phyloP scores from a whole-genome alignment of 2,329 filamentous ascomycete species.

The Apiospora marii region DNA sequence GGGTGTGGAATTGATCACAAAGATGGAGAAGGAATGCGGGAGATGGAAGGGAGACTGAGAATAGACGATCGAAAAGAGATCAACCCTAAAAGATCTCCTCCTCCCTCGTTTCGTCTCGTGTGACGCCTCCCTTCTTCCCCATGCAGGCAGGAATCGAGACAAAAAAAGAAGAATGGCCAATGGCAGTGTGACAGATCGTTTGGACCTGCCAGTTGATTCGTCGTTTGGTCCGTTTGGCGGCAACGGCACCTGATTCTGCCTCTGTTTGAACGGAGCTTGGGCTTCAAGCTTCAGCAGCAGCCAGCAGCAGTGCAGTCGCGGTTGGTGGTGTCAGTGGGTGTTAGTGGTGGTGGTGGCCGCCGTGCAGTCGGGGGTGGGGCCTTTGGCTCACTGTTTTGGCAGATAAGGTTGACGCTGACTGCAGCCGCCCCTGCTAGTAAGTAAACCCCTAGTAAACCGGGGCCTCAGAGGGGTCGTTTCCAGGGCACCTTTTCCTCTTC shows the following conservation, averaged over 20 bases:
- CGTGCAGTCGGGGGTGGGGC: not conserved
- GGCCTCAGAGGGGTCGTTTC: not conserved
- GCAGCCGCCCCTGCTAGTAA: not conserved
- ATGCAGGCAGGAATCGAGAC: not conserved
- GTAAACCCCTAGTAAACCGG: conserved; percentile 2
- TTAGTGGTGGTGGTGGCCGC: not conserved
- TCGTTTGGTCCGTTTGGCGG: conserved; percentile 5
- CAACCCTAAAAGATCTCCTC: conserved; percentile 20
- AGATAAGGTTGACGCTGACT: conserved; percentile 17
- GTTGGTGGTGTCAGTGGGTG: not conserved
- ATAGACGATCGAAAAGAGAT: conserved; percentile 16
- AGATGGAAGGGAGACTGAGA: not conserved
- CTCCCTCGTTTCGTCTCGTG: conserved; percentile 22
- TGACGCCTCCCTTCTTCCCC: conserved; percentile 12
- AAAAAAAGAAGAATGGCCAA: conserved; percentile 5
- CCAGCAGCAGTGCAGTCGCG: not conserved
- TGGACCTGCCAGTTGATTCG: conserved; percentile 14
- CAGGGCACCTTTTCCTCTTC: conserved; percentile 6
- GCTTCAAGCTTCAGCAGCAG: not conserved
- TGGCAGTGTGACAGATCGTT: conserved; percentile 18
- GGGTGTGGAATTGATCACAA: not conserved
- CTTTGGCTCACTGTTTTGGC: not conserved
- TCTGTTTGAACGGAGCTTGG: not conserved
- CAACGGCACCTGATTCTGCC: conserved; percentile 3
- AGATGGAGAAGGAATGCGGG: conserved; percentile 17